Conservation (phyloP, 2,329 filamentous ascomycete genomes). For the Colletotrichum sp. region DNA sequence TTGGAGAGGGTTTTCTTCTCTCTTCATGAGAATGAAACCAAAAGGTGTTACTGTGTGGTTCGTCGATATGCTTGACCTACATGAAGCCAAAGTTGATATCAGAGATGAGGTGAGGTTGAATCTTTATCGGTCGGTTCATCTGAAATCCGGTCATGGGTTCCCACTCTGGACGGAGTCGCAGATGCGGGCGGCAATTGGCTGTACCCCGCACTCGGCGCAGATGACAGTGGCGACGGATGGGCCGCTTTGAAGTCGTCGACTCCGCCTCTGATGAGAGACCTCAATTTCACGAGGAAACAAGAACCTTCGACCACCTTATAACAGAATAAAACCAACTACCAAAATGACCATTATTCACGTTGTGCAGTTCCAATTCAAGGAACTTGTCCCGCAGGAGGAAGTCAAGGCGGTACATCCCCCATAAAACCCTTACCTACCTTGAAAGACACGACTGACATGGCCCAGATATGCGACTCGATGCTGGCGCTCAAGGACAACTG, state of each 20-base stretch:
- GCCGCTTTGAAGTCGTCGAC: not conserved
- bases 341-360: conserved; percentile 71
- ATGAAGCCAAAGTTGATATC: not conserved
- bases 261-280: not conserved
- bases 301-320: rapidly evolving
- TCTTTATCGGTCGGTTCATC: not conserved
- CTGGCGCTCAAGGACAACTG: conserved; percentile 63
- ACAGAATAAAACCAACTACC: not conserved
- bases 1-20: too few species aligned
- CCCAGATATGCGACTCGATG: conserved; percentile 35
- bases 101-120: not conserved
- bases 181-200: not conserved
- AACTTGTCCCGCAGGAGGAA: conserved; percentile 48
- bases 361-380: conserved; percentile 71
- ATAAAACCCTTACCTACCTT: not conserved
- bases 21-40: too few species aligned
- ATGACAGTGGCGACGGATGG: not conserved
- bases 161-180: not conserved
- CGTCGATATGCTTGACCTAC: rapidly evolving
- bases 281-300: not conserved
- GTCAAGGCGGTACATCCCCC: conserved; percentile 58
- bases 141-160: not conserved
- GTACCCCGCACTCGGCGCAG: not conserved
- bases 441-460: not conserved
- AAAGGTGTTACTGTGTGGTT: too few species aligned